Evolutionary conservation across 2,329 filamentous ascomycete species (phyloP).

Genomic region (Setomelanomma holmii): DNA sequence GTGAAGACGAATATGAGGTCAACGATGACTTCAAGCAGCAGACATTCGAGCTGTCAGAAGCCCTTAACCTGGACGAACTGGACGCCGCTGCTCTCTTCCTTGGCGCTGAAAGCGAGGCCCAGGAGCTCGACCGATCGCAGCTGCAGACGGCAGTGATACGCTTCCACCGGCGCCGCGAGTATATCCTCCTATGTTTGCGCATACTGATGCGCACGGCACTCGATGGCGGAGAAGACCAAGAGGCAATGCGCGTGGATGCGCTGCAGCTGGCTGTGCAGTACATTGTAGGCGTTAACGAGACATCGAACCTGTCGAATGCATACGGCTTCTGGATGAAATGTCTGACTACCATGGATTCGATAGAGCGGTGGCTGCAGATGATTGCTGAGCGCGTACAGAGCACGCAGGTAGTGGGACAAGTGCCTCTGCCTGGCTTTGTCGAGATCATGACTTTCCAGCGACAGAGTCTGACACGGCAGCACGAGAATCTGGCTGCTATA

Average conservation of each 20-base stretch:
- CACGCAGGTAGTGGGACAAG: conserved; percentile 75
- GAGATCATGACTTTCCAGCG: conserved; percentile 84
- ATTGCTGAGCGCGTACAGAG: conserved; percentile 79
- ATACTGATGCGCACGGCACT: conserved; percentile 76
- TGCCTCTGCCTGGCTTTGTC: conserved; percentile 67
- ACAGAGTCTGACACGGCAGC: conserved; percentile 82
- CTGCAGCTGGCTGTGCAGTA: conserved; percentile 38
- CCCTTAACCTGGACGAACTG: conserved; percentile 87
- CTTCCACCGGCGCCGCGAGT: conserved; percentile 86
- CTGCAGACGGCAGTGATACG: conserved; percentile 82
- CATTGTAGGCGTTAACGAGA: conserved; percentile 64
- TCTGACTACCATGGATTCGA: conserved; percentile 75
- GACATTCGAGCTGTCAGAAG: conserved; percentile 81
- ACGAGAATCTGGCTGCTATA: conserved; percentile 86
- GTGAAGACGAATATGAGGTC: conserved; percentile 76
- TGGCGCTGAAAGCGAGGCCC: conserved; percentile 72
- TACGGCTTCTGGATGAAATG: conserved; percentile 76
- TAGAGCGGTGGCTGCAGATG: conserved; percentile 78
- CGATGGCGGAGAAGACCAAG: conserved; percentile 39
- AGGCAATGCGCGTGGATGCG: conserved; percentile 28
- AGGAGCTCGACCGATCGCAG: conserved; percentile 73
- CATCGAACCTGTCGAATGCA: conserved; percentile 59
- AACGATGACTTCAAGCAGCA: conserved; percentile 89
- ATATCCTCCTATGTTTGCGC: conserved; percentile 82
- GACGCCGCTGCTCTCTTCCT: conserved; percentile 80